Percentiles rank a stretch among this genome's conserved stretches.
Evolutionary conservation across 768 basidiomycete species (phyloP).

Genomic region (Leccinum obscurum): DNA sequence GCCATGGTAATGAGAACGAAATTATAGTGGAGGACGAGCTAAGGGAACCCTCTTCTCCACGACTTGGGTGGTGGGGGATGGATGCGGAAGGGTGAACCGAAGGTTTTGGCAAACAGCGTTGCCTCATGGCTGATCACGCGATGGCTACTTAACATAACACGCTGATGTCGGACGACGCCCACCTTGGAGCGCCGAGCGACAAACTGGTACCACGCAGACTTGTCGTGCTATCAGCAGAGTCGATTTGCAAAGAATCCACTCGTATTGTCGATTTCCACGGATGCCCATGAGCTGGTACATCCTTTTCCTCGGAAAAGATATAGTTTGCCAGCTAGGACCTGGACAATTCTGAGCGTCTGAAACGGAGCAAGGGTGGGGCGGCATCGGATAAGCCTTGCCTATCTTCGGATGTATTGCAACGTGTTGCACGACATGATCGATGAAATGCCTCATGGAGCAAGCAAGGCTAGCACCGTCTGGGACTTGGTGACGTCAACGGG

Average conservation of each 20-base stretch:
- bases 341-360: conserved; percentile 1
- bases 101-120: conserved; percentile 3
- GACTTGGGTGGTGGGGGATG: conserved; percentile 8
- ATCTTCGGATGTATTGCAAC: conserved; percentile 13
- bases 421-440: conserved; percentile 13
- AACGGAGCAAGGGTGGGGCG: not conserved
- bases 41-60: conserved; percentile 5
- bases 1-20: conserved; percentile 5
- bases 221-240: conserved; percentile 9
- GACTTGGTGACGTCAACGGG: not conserved
- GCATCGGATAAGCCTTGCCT: conserved; percentile 4
- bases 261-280: conserved; percentile 10
- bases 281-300: not conserved
- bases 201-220: not conserved
- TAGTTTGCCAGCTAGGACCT: not conserved
- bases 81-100: conserved; percentile 1
- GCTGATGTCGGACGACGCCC: conserved; percentile 13
- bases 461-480: not conserved
- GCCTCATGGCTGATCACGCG: conserved; percentile 30
- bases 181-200: not conserved
- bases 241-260: not conserved
- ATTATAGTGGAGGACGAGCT: conserved; percentile 9
- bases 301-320: conserved; percentile 3
- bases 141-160: not conserved
- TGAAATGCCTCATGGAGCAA: not conserved